These are phyloP conservation scores for Pulveroboletus ravenelii DNA, from an alignment of 768 basidiomycete species.

Conservation along the genomic window DNA sequence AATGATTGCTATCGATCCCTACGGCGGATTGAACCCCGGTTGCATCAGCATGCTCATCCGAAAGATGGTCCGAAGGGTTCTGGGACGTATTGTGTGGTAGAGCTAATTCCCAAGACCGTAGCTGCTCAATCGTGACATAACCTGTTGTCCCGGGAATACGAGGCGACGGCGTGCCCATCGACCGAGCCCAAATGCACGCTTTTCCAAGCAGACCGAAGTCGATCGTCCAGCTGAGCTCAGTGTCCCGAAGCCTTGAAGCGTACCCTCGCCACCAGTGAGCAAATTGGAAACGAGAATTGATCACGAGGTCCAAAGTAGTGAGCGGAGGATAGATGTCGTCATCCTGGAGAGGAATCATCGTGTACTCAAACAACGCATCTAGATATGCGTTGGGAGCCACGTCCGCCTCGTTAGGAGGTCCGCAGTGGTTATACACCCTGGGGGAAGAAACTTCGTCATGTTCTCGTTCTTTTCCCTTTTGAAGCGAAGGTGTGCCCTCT, in stretches of 20 bases:
- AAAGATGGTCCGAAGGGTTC: too few relatives aligned
- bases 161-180: not conserved
- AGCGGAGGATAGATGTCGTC: conserved; percentile 17
- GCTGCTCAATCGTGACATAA: conserved; percentile 6
- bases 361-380: conserved; percentile 11
- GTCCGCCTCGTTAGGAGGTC: not conserved
- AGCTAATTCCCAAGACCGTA: conserved; percentile 16
- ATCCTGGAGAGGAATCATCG: conserved; percentile 12
- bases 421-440: not conserved
- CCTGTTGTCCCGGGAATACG: conserved; percentile 6
- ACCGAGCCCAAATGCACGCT: conserved; percentile 2
- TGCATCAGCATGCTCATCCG: not conserved
- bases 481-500: not conserved
- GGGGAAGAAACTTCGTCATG: not conserved
- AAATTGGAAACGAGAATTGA: conserved; percentile 25
- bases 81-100: not conserved
- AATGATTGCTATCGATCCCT: not conserved
- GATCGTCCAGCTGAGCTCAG: conserved; percentile 5
- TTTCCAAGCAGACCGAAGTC: not conserved
- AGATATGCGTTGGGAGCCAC: not conserved
- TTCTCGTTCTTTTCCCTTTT: conserved; percentile 25
- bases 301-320: conserved; percentile 8
- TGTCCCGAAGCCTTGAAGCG: conserved; percentile 9
- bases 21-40: not conserved
- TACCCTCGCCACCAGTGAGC: conserved; percentile 15